Conservation (phyloP, 345 rosid species). For the Boechera divaricarpa region DNA sequence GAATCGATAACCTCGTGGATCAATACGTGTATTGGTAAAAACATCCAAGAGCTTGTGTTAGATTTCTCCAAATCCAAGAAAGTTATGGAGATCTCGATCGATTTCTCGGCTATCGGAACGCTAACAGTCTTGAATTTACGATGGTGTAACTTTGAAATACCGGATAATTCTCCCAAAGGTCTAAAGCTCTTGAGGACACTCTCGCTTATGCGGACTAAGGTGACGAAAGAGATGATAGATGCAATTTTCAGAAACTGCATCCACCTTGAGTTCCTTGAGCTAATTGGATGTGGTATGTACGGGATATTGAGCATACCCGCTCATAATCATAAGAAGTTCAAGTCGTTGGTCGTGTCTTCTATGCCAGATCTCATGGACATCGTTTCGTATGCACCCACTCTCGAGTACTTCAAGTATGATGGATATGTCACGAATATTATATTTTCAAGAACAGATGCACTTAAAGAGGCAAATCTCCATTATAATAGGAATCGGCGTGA, state of each 20-base stretch:
- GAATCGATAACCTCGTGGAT: constrained; percentile 5
- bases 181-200: constrained; percentile 14
- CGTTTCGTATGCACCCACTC: background rate
- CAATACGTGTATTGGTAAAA: background rate
- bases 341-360: background rate
- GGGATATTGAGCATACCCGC: background rate
- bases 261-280: constrained; percentile 14
- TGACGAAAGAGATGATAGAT: background rate
- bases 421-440: constrained; percentile 7
- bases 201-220: background rate
- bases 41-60: constrained; percentile 5
- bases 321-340: constrained; percentile 7
- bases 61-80: constrained; percentile 28
- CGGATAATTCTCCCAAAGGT: background rate
- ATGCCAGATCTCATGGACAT: background rate
- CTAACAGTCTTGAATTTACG: constrained; percentile 4
- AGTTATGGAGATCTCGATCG: background rate
- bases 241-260: constrained; percentile 18
- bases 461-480: background rate
- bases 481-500: background rate
- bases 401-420: constrained; percentile 20
- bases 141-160: constrained; percentile 12
- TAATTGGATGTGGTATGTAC: background rate
- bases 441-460: background rate
- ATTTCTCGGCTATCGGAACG: constrained; percentile 4